Conservation (phyloP, 2,329 filamentous ascomycete species). For the Alternaria conjuncta region DNA sequence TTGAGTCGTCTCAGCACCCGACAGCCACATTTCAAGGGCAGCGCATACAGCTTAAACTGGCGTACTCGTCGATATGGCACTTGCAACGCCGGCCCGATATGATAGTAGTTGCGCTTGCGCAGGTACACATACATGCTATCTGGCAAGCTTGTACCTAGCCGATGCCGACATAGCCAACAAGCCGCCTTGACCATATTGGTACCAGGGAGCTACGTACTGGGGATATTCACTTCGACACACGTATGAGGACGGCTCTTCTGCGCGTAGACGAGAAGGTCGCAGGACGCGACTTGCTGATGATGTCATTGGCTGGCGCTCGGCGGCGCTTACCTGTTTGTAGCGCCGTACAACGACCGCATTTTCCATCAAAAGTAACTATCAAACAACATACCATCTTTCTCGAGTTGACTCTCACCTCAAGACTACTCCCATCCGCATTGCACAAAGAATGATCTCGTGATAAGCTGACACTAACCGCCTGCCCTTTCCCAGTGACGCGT, state of each 20-base stretch:
- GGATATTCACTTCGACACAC: background rate
- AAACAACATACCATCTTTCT: background rate
- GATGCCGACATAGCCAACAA: background rate
- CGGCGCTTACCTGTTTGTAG: slow-evolving; percentile 11
- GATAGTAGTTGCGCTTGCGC: background rate
- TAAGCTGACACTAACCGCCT: background rate
- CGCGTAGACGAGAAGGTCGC: background rate
- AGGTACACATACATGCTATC: background rate
- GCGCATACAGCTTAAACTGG: background rate
- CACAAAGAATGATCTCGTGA: background rate
- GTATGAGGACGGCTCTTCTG: background rate
- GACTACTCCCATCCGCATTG: background rate
- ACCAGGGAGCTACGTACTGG: too few species aligned
- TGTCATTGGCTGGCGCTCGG: slow-evolving; percentile 11
- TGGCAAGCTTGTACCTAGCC: background rate
- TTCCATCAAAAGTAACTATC: background rate
- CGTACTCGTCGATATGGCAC: background rate
- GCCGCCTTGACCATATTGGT: background rate
- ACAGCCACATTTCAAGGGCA: background rate
- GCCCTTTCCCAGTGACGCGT: background rate
- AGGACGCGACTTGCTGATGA: background rate
- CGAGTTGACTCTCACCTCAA: background rate
- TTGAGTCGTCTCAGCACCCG: slow-evolving; percentile 2
- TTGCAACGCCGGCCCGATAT: background rate
- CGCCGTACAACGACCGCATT: slow-evolving; percentile 11